These are phyloP conservation scores for Mycena crocata DNA, from an alignment of 768 basidiomycete species.

Conservation along the genomic window DNA sequence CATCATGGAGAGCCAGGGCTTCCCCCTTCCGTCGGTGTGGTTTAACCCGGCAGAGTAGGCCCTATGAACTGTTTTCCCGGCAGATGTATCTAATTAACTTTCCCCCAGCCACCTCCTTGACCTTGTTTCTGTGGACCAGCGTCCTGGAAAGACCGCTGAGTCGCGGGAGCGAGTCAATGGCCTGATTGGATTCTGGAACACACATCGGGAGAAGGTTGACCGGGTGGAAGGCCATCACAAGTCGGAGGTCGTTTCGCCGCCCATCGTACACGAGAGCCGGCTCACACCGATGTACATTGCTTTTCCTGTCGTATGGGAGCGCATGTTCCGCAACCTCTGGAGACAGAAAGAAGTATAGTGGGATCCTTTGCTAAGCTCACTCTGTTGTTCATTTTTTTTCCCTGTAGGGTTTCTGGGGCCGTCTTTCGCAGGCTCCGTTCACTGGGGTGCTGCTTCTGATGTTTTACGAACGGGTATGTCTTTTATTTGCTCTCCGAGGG, in stretches of 20 bases:
- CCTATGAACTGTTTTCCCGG: slow-evolving; percentile 39
- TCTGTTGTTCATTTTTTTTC: not conserved
- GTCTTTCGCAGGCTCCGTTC: slow-evolving; percentile 33
- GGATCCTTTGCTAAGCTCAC: not conserved
- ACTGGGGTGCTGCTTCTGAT: slow-evolving; percentile 44
- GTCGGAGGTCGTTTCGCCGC: slow-evolving; percentile 10
- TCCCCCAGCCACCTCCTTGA: slow-evolving; percentile 30
- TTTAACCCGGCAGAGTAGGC: slow-evolving; percentile 55
- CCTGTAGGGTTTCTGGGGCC: slow-evolving; percentile 34
- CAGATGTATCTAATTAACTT: slow-evolving; percentile 39
- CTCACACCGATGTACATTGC: slow-evolving; percentile 48
- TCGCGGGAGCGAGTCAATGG: slow-evolving; percentile 28
- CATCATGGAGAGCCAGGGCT: slow-evolving; percentile 49
- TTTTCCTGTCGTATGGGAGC: slow-evolving; percentile 50
- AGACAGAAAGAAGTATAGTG: slow-evolving; percentile 44
- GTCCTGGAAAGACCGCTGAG: slow-evolving; percentile 19
- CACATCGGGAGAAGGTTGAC: slow-evolving; percentile 30
- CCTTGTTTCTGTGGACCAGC: slow-evolving; percentile 31
- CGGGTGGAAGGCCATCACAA: slow-evolving; percentile 19
- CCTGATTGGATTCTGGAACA: slow-evolving; percentile 29
- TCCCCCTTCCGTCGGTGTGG: slow-evolving; percentile 46
- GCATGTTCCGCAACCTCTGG: slow-evolving; percentile 52
- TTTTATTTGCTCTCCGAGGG: not conserved
- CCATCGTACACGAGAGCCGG: slow-evolving; percentile 31
- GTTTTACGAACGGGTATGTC: slow-evolving; percentile 45